Percentiles rank a stretch among this genome's conserved stretches.
phyloP scores from a whole-genome alignment of 257 asterid genomes.

The Schizonepeta tenuifolia region DNA sequence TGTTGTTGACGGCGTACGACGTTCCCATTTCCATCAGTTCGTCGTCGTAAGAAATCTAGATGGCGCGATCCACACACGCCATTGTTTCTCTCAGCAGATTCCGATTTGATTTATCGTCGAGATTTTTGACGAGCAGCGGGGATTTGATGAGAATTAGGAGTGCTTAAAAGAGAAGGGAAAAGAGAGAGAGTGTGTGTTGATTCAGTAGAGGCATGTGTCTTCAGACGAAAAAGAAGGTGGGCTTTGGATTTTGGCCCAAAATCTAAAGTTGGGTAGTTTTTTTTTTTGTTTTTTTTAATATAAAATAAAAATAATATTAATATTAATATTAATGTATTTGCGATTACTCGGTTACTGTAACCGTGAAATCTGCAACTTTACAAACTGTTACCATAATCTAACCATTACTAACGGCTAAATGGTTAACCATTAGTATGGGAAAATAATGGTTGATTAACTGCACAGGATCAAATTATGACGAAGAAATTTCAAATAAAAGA shows the following conservation, averaged over 20 bases:
- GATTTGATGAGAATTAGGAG: constrained; percentile 20
- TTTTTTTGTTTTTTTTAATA: too few species aligned
- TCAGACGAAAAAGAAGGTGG: neutral
- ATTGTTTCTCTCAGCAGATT: constrained; percentile 28
- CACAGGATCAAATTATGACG: too few species aligned
- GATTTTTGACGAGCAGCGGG: constrained; percentile 20
- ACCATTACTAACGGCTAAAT: too few species aligned
- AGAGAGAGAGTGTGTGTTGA: neutral
- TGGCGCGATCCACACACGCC: constrained; percentile 96
- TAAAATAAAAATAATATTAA: too few species aligned
- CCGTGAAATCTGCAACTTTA: too few species aligned
- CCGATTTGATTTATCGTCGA: neutral
- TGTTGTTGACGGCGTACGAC: constrained; percentile 61
- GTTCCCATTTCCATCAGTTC: constrained; percentile 81
- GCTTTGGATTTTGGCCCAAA: neutral
- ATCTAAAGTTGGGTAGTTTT: too few species aligned
- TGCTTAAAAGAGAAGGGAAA: constrained; percentile 26
- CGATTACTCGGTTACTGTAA: too few species aligned
- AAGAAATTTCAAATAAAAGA: too few species aligned
- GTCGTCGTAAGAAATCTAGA: constrained; percentile 91
- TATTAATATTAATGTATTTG: too few species aligned
- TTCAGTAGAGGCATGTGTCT: neutral
- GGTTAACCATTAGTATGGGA: too few species aligned
- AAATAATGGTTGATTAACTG: too few species aligned
- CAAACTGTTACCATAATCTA: too few species aligned